phyloP scores from a whole-genome alignment of 768 basidiomycete species.

The Pseudohyphozyma bogoriensis region DNA sequence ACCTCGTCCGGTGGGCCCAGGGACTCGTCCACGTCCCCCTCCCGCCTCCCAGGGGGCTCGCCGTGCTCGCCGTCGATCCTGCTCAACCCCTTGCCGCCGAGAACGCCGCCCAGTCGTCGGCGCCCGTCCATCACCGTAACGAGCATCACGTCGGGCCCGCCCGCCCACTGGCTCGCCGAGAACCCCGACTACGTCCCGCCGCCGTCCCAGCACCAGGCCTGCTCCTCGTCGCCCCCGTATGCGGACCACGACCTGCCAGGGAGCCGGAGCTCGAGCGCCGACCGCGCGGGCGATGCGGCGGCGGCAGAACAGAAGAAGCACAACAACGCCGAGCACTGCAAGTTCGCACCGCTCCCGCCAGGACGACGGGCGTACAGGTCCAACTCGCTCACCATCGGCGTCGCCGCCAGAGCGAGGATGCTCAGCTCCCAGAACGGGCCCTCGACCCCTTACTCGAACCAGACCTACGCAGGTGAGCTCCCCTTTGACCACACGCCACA shows the following conservation, averaged over 20 bases:
- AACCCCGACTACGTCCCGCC: neutral
- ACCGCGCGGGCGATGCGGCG: neutral
- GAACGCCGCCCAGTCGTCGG: neutral
- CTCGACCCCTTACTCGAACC: constrained; percentile 4
- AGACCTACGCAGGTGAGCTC: constrained; percentile 20
- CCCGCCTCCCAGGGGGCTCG: neutral
- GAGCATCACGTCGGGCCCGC: constrained; percentile 7
- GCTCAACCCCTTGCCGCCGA: constrained; percentile 16
- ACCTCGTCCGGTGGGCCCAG: too few species aligned
- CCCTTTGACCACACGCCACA: neutral
- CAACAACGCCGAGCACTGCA: neutral
- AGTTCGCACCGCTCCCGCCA: constrained; percentile 21
- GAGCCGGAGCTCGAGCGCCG: neutral
- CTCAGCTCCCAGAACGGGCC: constrained; percentile 11
- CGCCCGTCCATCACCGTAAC: constrained; percentile 9
- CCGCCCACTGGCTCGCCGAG: neutral
- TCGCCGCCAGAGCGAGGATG: constrained; percentile 22
- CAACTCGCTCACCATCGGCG: constrained; percentile 25
- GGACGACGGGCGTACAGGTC: constrained; percentile 11
- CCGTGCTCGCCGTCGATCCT: constrained; percentile 17
- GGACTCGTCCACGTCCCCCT: too few species aligned
- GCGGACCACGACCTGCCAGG: neutral
- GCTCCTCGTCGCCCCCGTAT: neutral
- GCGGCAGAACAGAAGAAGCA: neutral
- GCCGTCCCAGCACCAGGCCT: neutral